Evolutionary conservation across 805 yeast genomes (phyloP).

Genomic region (Teunomyces tritomae): DNA sequence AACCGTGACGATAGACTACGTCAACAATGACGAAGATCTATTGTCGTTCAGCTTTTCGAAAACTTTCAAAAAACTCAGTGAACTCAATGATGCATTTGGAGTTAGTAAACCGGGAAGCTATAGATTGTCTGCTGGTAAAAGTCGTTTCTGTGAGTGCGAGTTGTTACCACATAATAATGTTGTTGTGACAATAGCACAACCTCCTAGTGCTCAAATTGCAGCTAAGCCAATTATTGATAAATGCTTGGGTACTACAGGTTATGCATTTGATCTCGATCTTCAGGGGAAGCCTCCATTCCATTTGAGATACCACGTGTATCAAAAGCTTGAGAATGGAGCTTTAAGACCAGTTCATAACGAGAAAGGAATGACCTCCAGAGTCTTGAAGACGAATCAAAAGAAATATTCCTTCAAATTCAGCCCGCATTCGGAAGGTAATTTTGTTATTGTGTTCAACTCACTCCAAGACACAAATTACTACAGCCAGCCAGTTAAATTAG

Average conservation of each 20-base stretch:
- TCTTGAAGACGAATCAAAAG: conserved; percentile 24
- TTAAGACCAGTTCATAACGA: conserved; percentile 32
- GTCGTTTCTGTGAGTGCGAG: conserved; percentile 66
- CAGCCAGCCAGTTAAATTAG: conserved; percentile 33
- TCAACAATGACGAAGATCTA: neutral
- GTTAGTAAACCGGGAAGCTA: conserved; percentile 68
- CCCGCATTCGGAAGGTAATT: conserved; percentile 81
- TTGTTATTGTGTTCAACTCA: conserved; percentile 65
- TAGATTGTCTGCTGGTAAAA: conserved; percentile 49
- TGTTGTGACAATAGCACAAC: conserved; percentile 41
- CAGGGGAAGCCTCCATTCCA: conserved; percentile 83
- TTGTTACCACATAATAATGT: conserved; percentile 36
- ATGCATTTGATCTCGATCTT: conserved; percentile 58
- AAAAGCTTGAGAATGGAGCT: conserved; percentile 31
- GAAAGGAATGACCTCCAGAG: conserved; percentile 25
- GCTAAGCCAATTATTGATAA: conserved; percentile 72
- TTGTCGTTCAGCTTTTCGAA: conserved; percentile 13
- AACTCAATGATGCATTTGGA: conserved; percentile 26
- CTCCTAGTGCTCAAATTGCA: conserved; percentile 36
- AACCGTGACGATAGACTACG: conserved; percentile 21
- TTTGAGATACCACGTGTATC: conserved; percentile 60
- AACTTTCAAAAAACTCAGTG: conserved; percentile 22
- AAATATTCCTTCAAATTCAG: conserved; percentile 52
- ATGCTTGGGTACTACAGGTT: conserved; percentile 91
- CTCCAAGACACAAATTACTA: conserved; percentile 62